Conservation (phyloP, 371 early-diverging fungal species). For the Actinomortierella ambigua region DNA sequence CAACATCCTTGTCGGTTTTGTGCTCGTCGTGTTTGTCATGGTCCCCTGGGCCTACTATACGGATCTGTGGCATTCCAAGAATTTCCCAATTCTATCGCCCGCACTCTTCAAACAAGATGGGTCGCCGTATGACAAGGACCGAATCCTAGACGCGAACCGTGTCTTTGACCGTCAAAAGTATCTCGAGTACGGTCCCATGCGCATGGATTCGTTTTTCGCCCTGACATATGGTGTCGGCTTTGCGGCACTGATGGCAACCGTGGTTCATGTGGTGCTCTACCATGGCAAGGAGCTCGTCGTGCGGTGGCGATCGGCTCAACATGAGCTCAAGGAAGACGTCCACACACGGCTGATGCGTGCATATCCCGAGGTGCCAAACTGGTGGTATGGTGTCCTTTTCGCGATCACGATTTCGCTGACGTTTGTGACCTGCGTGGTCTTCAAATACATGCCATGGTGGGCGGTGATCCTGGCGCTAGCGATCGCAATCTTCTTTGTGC, state of each 20-base stretch:
- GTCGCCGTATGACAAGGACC: conserved; percentile 44
- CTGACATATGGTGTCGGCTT: conserved; percentile 56
- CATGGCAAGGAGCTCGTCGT: conserved; percentile 51
- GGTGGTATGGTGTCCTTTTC: conserved; percentile 73
- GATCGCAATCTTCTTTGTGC: conserved; percentile 63
- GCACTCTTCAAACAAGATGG: conserved; percentile 51
- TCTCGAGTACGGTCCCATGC: conserved; percentile 57
- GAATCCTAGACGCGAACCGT: conserved; percentile 49
- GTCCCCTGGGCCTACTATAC: conserved; percentile 54
- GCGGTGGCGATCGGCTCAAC: conserved; percentile 20
- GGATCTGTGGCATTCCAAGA: conserved; percentile 52
- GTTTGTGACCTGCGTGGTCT: conserved; percentile 56
- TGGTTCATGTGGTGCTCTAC: conserved; percentile 54
- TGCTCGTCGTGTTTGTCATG: conserved; percentile 56
- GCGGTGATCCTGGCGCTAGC: conserved; percentile 66
- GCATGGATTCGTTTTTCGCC: conserved; percentile 64
- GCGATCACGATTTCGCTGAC: conserved; percentile 50
- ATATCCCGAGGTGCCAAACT: conserved; percentile 69
- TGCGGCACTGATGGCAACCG: conserved; percentile 52
- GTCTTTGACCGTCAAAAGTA: conserved; percentile 45
- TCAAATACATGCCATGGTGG: conserved; percentile 72
- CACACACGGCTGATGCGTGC: conserved; percentile 72
- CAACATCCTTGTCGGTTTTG: conserved; percentile 53
- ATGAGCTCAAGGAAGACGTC: conserved; percentile 56
- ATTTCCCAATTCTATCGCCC: conserved; percentile 49